A percentile compares a stretch with the other conserved stretches of the same genome.
Evolutionary conservation across 805 yeast species (phyloP).

Genomic region (Ogataea nakhonphanomensis): DNA sequence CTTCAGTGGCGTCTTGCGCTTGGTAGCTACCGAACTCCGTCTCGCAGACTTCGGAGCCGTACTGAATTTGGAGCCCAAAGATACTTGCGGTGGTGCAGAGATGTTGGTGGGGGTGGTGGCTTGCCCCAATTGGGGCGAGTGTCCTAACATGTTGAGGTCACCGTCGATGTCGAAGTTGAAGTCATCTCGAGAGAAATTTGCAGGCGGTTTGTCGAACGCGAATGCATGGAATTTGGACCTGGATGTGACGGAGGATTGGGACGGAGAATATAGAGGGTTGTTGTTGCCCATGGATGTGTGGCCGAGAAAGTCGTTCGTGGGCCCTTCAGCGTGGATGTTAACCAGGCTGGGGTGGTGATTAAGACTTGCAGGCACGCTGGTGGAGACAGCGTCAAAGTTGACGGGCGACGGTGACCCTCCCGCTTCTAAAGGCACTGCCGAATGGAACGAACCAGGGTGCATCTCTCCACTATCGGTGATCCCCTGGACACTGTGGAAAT

Average conservation of each 20-base stretch:
- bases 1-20: slow-evolving; percentile 15
- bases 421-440: slow-evolving; percentile 7
- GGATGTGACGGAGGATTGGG: slow-evolving; percentile 22
- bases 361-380: slow-evolving; percentile 23
- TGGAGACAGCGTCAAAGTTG: slow-evolving; percentile 21
- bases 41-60: slow-evolving; percentile 14
- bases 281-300: slow-evolving; percentile 1
- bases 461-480: too few species aligned
- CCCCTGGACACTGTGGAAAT: slow-evolving; percentile 5
- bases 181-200: slow-evolving; percentile 13
- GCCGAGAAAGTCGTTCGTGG: slow-evolving; percentile 9
- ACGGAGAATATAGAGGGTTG: slow-evolving; percentile 21
- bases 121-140: slow-evolving; percentile 7
- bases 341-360: slow-evolving; percentile 23
- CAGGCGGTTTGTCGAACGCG: slow-evolving; percentile 13
- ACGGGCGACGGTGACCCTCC: slow-evolving; percentile 20
- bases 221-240: slow-evolving; percentile 16
- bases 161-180: slow-evolving; percentile 29
- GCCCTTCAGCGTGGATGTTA: slow-evolving; percentile 15
- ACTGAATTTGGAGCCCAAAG: slow-evolving; percentile 3
- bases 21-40: slow-evolving; percentile 18
- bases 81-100: not conserved
- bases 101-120: slow-evolving; percentile 7
- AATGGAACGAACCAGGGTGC: slow-evolving; percentile 10
- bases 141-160: slow-evolving; percentile 29